A percentile compares a stretch with the other conserved stretches of the same genome.
Conservation (phyloP, 306 rosid genomes). For the Phaseolus lunatus region DNA sequence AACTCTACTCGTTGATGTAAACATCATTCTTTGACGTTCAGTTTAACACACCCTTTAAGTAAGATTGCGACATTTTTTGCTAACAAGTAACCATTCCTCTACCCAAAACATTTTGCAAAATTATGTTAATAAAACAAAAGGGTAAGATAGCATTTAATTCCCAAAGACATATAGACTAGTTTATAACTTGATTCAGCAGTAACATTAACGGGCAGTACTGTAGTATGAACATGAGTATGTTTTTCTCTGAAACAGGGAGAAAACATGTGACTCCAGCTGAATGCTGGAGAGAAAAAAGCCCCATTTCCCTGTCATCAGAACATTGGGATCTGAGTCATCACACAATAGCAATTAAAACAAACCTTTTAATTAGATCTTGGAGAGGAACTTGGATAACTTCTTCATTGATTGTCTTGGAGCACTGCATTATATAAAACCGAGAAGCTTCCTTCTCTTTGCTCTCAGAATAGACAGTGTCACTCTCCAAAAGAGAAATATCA, state of each 20-base stretch:
- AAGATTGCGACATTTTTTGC: slow-evolving; percentile 37
- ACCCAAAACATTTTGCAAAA: not conserved
- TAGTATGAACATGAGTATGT: slow-evolving; percentile 14
- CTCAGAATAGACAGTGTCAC: slow-evolving; percentile 66
- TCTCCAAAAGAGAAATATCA: slow-evolving; percentile 64
- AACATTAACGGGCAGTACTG: not conserved
- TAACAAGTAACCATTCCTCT: slow-evolving; percentile 36
- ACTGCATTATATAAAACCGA: slow-evolving; percentile 71
- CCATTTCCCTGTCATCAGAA: slow-evolving; percentile 32
- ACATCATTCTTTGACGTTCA: slow-evolving; percentile 19
- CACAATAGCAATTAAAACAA: slow-evolving; percentile 26
- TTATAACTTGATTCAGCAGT: slow-evolving; percentile 30
- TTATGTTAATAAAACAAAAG: slow-evolving; percentile 23
- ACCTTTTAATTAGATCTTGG: slow-evolving; percentile 70
- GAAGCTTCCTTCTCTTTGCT: slow-evolving; percentile 71
- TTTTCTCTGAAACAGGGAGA: slow-evolving; percentile 1
- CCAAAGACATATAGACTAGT: slow-evolving; percentile 36
- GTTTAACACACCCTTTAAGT: not conserved
- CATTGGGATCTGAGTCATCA: slow-evolving; percentile 29
- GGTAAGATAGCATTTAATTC: slow-evolving; percentile 7
- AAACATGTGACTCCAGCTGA: not conserved
- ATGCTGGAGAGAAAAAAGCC: slow-evolving; percentile 13
- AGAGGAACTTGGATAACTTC: slow-evolving; percentile 57
- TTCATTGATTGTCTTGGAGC: slow-evolving; percentile 48
- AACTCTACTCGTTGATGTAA: too few relatives aligned